phyloP scores from a whole-genome alignment of 2,329 filamentous ascomycete genomes.

The Talaromyces sp. region DNA sequence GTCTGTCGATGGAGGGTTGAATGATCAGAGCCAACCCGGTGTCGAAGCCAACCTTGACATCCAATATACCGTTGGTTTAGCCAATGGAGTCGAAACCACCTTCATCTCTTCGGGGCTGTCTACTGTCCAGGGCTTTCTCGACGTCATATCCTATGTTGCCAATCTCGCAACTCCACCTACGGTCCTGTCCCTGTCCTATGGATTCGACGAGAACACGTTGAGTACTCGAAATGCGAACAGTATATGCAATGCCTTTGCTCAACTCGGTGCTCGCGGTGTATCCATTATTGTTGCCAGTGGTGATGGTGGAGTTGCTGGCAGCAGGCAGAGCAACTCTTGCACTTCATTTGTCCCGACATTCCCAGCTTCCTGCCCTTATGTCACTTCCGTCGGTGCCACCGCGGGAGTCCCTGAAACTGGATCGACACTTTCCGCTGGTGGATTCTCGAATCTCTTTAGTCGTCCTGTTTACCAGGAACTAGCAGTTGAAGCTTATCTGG shows the following conservation, averaged over 20 bases:
- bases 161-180: constrained; percentile 47
- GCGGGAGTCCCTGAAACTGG: constrained; percentile 27
- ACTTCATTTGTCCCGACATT: constrained; percentile 51
- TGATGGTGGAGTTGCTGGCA: constrained; percentile 25
- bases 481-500: constrained; percentile 41
- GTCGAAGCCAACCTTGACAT: constrained; percentile 6
- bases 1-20: not conserved
- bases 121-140: not conserved
- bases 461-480: constrained; percentile 42
- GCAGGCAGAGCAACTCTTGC: constrained; percentile 23
- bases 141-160: constrained; percentile 2
- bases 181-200: constrained; percentile 55
- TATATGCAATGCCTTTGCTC: constrained; percentile 49
- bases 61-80: constrained; percentile 1
- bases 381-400: constrained; percentile 47
- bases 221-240: constrained; percentile 48
- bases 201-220: constrained; percentile 53
- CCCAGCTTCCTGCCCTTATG: constrained; percentile 52
- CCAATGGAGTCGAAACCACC: constrained; percentile 1
- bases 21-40: constrained; percentile 1
- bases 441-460: constrained; percentile 48
- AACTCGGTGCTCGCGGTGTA: constrained; percentile 44
- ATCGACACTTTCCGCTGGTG: constrained; percentile 36
- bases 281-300: constrained; percentile 33
- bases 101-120: constrained; percentile 2